Evolutionary conservation across 176 grass and related monocot species (phyloP).

Genomic region (Raddia guianensis): DNA sequence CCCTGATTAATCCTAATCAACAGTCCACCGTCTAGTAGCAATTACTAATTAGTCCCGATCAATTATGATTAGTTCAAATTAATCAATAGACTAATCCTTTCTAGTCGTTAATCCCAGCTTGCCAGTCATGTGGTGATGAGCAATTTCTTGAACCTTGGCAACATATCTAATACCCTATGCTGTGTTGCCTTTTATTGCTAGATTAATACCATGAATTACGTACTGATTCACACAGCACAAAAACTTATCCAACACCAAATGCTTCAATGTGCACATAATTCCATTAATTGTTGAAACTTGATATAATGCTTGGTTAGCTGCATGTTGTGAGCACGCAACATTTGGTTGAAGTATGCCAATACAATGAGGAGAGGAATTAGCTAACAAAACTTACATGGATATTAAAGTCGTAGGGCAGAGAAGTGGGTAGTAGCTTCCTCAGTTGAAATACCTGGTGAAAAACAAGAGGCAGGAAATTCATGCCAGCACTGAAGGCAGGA

Average conservation of each 20-base stretch:
- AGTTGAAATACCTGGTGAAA: slow-evolving; percentile 81
- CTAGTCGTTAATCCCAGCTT: too few species aligned
- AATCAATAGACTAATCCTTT: too few species aligned
- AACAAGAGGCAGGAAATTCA: slow-evolving; percentile 41
- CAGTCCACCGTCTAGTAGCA: too few species aligned
- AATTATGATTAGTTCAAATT: too few species aligned
- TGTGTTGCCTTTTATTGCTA: neutral
- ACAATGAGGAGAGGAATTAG: slow-evolving; percentile 31
- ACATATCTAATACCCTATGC: too few species aligned
- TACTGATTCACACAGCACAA: slow-evolving; percentile 5
- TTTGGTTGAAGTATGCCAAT: neutral
- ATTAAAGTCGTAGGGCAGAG: slow-evolving; percentile 93
- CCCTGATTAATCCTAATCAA: too few species aligned
- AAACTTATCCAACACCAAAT: slow-evolving; percentile 21
- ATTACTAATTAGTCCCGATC: too few species aligned
- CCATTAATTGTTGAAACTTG: neutral
- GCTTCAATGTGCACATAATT: neutral
- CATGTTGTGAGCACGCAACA: neutral
- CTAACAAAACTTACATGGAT: slow-evolving; percentile 83
- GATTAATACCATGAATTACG: neutral
- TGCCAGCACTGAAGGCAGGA: slow-evolving; percentile 7
- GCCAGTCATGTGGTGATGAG: too few species aligned
- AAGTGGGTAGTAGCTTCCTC: slow-evolving; percentile 93
- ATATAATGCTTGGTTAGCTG: slow-evolving; percentile 1
- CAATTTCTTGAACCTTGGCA: too few species aligned